These are phyloP conservation scores for Boletus insuetus DNA, from an alignment of 768 basidiomycete genomes.

Conservation along the genomic window DNA sequence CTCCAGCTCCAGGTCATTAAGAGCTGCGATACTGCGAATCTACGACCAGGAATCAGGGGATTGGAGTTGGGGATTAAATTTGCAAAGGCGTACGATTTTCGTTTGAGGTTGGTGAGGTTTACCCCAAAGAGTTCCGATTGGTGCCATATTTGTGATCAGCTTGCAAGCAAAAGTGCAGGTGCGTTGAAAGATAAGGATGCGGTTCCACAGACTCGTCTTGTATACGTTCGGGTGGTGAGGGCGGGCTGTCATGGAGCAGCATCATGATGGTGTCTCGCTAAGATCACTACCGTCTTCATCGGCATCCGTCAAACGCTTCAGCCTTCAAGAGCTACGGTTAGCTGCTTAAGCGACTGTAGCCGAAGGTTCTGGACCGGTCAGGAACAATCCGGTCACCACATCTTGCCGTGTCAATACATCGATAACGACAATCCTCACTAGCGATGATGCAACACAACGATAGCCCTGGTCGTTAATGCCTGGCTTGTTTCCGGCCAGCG, in stretches of 20 bases:
- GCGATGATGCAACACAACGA: too few relatives aligned
- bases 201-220: not conserved
- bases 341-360: too few relatives aligned
- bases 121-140: constrained; percentile 18
- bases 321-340: too few relatives aligned
- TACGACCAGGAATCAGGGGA: not conserved
- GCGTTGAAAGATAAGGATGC: not conserved
- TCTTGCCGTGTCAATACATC: too few relatives aligned
- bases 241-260: too few relatives aligned
- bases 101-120: constrained; percentile 11
- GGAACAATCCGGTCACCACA: too few relatives aligned
- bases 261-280: too few relatives aligned
- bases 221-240: not conserved
- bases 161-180: not conserved
- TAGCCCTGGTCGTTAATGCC: too few relatives aligned
- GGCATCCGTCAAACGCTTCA: not conserved
- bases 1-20: constrained; percentile 13
- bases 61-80: not conserved
- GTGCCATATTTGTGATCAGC: constrained; percentile 8
- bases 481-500: too few relatives aligned
- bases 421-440: too few relatives aligned
- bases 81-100: constrained; percentile 10
- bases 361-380: too few relatives aligned
- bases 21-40: constrained; percentile 16
- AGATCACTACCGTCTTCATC: too few relatives aligned